Percentiles rank a stretch among this genome's conserved stretches.
phyloP scores from a whole-genome alignment of 441 rosid genomes.

The Populus hybrid region DNA sequence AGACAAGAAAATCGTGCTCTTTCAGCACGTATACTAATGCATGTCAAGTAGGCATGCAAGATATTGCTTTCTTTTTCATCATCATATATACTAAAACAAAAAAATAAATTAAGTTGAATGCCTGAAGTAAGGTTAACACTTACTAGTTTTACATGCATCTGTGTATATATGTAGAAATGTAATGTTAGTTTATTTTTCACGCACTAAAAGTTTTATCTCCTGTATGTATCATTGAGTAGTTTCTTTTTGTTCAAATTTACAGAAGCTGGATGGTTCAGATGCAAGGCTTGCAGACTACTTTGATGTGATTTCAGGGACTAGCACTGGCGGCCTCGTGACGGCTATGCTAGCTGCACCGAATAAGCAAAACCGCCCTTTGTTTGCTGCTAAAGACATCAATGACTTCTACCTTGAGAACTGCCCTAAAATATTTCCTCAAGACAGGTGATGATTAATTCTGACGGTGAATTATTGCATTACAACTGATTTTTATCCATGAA shows the following conservation, averaged over 20 bases:
- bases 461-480: too few species aligned
- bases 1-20: neutral
- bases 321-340: neutral
- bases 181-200: neutral
- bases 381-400: neutral
- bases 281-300: neutral
- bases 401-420: neutral
- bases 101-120: neutral
- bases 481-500: neutral
- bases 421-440: neutral
- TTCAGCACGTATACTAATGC: neutral
- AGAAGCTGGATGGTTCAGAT: neutral
- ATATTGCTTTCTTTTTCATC: neutral
- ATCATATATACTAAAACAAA: too few species aligned
- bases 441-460: neutral
- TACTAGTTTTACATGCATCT: too few species aligned
- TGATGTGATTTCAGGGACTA: neutral
- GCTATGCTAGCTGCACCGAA: neutral
- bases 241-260: neutral
- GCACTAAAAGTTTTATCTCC: neutral
- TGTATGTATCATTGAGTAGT: neutral
- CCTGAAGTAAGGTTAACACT: too few species aligned
- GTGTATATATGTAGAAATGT: neutral
- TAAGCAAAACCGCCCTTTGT: neutral
- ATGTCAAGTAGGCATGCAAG: too few species aligned